Evolutionary conservation across 768 basidiomycete species (phyloP).

Genomic region (Mrakia frigida): DNA sequence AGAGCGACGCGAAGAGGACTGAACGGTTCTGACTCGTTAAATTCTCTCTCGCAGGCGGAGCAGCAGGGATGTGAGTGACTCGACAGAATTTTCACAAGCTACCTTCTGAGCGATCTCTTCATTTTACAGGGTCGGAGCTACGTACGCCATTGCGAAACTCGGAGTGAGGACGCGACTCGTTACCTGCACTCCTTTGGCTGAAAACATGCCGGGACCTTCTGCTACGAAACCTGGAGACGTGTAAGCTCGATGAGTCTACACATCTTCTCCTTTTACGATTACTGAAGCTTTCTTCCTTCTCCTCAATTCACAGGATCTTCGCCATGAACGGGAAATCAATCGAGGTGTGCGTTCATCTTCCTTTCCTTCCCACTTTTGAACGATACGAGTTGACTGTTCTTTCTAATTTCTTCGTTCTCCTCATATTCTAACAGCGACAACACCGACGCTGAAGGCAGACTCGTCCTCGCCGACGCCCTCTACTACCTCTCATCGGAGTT

Average conservation of each 20-base stretch:
- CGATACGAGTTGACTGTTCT: too few species aligned
- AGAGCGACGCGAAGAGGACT: too few species aligned
- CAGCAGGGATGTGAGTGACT: too few species aligned
- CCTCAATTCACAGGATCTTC: conserved; percentile 53
- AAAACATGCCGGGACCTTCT: conserved; percentile 69
- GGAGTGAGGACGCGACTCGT: conserved; percentile 74
- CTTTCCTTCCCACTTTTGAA: not conserved
- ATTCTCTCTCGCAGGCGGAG: too few species aligned
- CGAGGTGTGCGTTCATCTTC: conserved; percentile 50
- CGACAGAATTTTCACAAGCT: too few species aligned
- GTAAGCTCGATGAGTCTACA: conserved; percentile 48
- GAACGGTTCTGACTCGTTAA: too few species aligned
- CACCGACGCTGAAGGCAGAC: conserved; percentile 56
- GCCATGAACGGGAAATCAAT: conserved; percentile 85
- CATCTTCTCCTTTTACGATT: not conserved
- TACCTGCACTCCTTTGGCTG: conserved; percentile 65
- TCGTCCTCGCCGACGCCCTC: conserved; percentile 59
- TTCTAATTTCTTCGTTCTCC: not conserved
- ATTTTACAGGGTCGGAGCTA: conserved; percentile 50
- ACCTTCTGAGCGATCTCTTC: too few species aligned
- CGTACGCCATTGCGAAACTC: conserved; percentile 73
- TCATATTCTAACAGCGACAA: conserved; percentile 53
- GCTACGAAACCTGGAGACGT: conserved; percentile 64
- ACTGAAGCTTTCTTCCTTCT: not conserved
- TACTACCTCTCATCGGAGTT: conserved; percentile 72